These are phyloP conservation scores for Xanthoceras sorbifolium DNA, from an alignment of 345 rosid genomes.

Conservation along the genomic window DNA sequence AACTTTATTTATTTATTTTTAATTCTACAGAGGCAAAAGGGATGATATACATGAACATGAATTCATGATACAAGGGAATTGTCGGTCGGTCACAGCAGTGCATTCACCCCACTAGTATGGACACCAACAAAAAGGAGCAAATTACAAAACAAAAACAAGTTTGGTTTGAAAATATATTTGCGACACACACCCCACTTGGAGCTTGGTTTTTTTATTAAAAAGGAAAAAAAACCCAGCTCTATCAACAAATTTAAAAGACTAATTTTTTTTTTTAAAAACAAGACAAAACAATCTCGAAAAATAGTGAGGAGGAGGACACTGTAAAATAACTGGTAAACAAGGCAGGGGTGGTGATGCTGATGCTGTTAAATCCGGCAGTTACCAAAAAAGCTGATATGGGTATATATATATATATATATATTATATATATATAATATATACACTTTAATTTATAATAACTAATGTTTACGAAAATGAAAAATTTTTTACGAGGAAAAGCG, in stretches of 20 bases:
- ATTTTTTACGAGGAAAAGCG: constrained; percentile 28
- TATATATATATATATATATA: no score
- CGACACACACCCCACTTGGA: constrained; percentile 24
- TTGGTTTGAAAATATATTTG: no score
- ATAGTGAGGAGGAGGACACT: neutral
- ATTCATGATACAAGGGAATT: no score
- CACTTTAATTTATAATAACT: no score
- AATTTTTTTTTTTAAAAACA: no score
- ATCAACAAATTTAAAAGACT: neutral
- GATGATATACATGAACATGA: no score
- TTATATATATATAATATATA: no score
- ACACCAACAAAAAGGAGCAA: neutral
- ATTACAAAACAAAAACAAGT: neutral
- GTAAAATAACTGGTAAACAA: neutral
- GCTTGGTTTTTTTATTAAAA: constrained; percentile 43
- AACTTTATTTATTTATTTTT: no score
- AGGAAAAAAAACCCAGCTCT: constrained; percentile 50
- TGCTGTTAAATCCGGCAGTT: neutral
- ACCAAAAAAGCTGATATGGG: constrained; percentile 19
- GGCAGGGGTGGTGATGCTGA: neutral
- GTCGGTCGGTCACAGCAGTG: no score
- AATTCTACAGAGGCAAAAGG: no score
- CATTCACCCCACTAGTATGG: no score
- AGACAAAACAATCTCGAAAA: constrained; percentile 16
- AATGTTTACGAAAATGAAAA: no score